Evolutionary conservation across 495 filamentous ascomycete genomes (phyloP).

Genomic region (Baudoinia panamericana): DNA sequence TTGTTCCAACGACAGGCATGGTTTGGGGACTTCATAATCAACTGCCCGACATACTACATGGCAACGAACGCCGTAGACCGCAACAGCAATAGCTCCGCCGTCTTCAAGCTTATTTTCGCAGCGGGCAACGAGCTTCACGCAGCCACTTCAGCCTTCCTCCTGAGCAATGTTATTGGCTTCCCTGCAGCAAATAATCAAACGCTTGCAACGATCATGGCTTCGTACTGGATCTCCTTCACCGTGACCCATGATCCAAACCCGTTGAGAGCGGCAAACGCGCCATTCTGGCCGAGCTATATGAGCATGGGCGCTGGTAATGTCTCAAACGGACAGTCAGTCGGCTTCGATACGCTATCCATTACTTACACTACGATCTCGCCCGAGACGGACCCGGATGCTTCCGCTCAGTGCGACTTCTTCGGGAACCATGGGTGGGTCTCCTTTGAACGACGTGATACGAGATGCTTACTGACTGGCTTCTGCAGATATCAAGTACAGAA

Average conservation of each 20-base stretch:
- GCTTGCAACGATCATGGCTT: slow-evolving; percentile 44
- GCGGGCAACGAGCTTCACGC: slow-evolving; percentile 21
- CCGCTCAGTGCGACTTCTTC: slow-evolving; percentile 22
- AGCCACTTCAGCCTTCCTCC: slow-evolving; percentile 11
- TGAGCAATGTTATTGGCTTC: slow-evolving; percentile 7
- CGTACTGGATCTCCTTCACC: slow-evolving; percentile 49
- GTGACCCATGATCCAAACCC: slow-evolving; percentile 18
- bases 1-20: slow-evolving; percentile 21
- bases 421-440: slow-evolving; percentile 4
- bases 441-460: slow-evolving; percentile 9
- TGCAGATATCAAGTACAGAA: slow-evolving; percentile 5
- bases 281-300: slow-evolving; percentile 20
- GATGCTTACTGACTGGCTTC: neutral
- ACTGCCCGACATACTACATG: slow-evolving; percentile 14
- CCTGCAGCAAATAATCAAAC: slow-evolving; percentile 32
- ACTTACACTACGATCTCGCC: slow-evolving; percentile 19
- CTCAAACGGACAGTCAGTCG: slow-evolving; percentile 7
- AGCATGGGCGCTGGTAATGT: slow-evolving; percentile 5
- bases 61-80: slow-evolving; percentile 15
- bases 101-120: slow-evolving; percentile 21
- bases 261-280: slow-evolving; percentile 3
- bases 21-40: slow-evolving; percentile 24
- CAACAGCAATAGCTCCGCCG: slow-evolving; percentile 16
- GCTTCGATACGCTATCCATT: slow-evolving; percentile 15
- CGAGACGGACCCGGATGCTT: slow-evolving; percentile 16